phyloP scores from a whole-genome alignment of 2,329 filamentous ascomycete genomes.

The Phialophora expanda region DNA sequence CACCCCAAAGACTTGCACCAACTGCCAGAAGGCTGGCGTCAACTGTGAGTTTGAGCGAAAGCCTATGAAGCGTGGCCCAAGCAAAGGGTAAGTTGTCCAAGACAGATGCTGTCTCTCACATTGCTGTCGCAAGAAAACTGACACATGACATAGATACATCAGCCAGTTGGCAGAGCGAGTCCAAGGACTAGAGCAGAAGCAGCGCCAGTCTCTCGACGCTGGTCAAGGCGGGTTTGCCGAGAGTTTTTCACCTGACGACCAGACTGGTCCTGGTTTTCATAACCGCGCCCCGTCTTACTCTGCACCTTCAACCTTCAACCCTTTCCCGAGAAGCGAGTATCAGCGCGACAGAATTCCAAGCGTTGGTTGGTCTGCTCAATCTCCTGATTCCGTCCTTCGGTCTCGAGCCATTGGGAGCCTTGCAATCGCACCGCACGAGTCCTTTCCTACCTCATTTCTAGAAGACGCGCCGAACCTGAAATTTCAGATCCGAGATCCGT shows the following conservation, averaged over 20 bases:
- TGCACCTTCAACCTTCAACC: conserved; percentile 45
- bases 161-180: conserved; percentile 88
- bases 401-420: conserved; percentile 34
- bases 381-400: conserved; percentile 11
- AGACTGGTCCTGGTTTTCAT: conserved; percentile 42
- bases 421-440: conserved; percentile 39
- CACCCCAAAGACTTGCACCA: conserved; percentile 73
- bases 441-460: conserved; percentile 19
- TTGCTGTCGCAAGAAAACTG: conserved; percentile 11
- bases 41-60: conserved; percentile 83
- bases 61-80: conserved; percentile 85
- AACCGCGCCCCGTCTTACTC: conserved; percentile 55
- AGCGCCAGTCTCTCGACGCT: conserved; percentile 50
- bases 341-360: conserved; percentile 35
- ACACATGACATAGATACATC: conserved; percentile 68
- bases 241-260: conserved; percentile 56
- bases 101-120: conserved; percentile 1
- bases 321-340: conserved; percentile 25
- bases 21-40: conserved; percentile 77
- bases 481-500: conserved; percentile 10
- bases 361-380: conserved; percentile 28
- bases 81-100: conserved; percentile 70
- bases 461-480: conserved; percentile 20
- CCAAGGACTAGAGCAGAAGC: conserved; percentile 79
- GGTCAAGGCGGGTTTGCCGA: conserved; percentile 41